Base-by-base conservation (phyloP, 2,329 filamentous ascomycete genomes). In the Sarocladium brachiariae region DNA sequence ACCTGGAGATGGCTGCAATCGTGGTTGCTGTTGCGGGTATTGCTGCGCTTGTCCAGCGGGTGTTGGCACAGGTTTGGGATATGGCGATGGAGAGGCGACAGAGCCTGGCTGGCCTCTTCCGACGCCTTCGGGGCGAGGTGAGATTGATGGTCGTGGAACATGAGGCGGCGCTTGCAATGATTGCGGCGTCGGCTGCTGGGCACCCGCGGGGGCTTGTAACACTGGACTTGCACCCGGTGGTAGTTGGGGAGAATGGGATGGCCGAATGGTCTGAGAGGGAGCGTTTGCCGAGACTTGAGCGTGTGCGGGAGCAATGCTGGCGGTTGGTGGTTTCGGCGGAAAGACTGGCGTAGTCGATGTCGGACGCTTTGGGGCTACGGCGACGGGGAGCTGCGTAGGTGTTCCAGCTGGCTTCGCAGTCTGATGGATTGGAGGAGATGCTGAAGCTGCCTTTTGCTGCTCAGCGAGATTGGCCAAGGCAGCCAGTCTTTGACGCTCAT, bases 171-270 rank as follows among this genome's bases (percentile, higher is more conserved):
- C 57, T 18, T 63, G 65, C n/a, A 48, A 30, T 5, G 49, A 33
- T 21, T 50, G 51, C 21, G 62, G 54, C n/a, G 57, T 58, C 33
- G 64, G 57, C 19, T 64, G 65, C 5, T 61, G 57, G 9, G 62
- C 58, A 27, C 65, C 66, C 14, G 59, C 52, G 4, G 69, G 68
- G 18, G 66, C 59, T 53, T 72, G 70, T 16, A 70, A 62, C 11
- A 67, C 67, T 7, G 67, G 62, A n/a, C 56, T 58, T 6, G 60
- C 54, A 13, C 55, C 58, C 4, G 60, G 52, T 2, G 59, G 52
- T 2, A 64, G 60, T 47, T 67, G 69, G 10, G 64, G 56, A 4
- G 62, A 59, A 8, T 60, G 57, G 11, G 61, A 52, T 18, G 63
- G 60, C 31, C 46, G 46, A 11, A 31, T 27, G 6, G 21, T 21